phyloP scores from a whole-genome alignment of 2,329 filamentous ascomycete species.

The Dothiorella sarmentorum region DNA sequence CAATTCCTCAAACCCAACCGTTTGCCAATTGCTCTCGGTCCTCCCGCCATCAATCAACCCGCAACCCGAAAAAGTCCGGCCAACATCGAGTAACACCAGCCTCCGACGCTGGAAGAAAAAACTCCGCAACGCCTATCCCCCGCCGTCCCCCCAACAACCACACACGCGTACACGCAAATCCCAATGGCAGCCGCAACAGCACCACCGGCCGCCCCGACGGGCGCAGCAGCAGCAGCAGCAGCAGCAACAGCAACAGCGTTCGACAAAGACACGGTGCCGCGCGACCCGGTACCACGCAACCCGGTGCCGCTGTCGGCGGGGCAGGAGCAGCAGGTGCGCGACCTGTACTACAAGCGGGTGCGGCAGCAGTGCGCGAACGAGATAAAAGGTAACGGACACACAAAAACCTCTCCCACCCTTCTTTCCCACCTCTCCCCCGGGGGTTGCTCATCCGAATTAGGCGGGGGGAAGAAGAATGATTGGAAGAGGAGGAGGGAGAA shows the following conservation, averaged over 20 bases:
- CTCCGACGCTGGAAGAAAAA: no score
- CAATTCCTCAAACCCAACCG: no score
- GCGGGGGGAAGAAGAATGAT: no score
- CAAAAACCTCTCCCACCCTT: not conserved
- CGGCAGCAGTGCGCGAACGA: constrained; percentile 65
- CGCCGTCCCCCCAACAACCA: no score
- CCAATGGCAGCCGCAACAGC: constrained; percentile 4
- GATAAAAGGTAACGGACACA: constrained; percentile 42
- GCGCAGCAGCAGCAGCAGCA: not conserved
- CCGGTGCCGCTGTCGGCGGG: constrained; percentile 78
- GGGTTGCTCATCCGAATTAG: no score
- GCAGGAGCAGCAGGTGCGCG: constrained; percentile 77
- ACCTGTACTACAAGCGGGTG: constrained; percentile 77
- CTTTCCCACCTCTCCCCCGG: not conserved
- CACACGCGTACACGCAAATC: not conserved
- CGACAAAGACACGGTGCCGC: constrained; percentile 1
- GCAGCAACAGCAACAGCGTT: not conserved
- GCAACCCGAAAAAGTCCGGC: constrained; percentile 1
- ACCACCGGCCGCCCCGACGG: not conserved
- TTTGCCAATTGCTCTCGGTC: no score
- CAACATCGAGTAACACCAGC: not conserved
- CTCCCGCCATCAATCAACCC: no score
- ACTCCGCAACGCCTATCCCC: not conserved
- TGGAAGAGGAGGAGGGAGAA: no score
- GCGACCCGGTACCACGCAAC: constrained; percentile 50